Base-by-base conservation (phyloP, 768 basidiomycete species). In the Panaeolus cyanescens region DNA sequence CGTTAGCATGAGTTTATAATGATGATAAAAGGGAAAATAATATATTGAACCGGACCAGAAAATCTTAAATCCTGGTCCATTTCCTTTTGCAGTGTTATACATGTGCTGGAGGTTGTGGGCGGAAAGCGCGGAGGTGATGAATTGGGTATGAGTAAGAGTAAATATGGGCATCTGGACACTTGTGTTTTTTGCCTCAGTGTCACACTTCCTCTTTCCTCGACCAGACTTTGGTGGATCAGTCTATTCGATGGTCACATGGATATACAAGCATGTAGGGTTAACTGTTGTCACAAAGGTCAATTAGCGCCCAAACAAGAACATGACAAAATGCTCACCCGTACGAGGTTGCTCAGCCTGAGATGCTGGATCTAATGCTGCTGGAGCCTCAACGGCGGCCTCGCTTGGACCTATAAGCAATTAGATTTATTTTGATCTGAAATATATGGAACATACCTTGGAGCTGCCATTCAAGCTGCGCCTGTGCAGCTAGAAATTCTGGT, bases 61-160 rank as follows among this genome's bases (percentile, higher is more conserved):
- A 5, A 62, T 39, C n/a, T 62, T 39, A 32, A 62, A 19, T 4
- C 61, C 57, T 7, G 61, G 57, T 30, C 61, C 57, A 54, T 37
- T 58, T 9, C 40, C 54, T 7, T 40, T 42, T 9, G 36, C 50
- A 1, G 50, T 45, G 9, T 54, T 55, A 20, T 55, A 62, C 28
- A 33, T 39, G 12, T 58, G 3, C 30, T 58, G 61, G 17, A 13
- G 31, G n/a, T 45, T 56, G 53, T 61, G 60, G 33, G 56, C 60
- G 3, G 45, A 4, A 34, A 54, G 60, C 0, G 56, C 31, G n/a
- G 56, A 20, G 1, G 20, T 58, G 50, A 62, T 32, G 28, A 62
- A 62, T 31, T 62, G 61, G 9, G 39, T 8, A 3, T 17, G 56
- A 17, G 32, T 54, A 8, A 54, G 10, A 28, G n/a, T 25, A 17